Evolutionary conservation across 106 monocot species (phyloP).

Genomic region (Phalaenopsis aphrodite): DNA sequence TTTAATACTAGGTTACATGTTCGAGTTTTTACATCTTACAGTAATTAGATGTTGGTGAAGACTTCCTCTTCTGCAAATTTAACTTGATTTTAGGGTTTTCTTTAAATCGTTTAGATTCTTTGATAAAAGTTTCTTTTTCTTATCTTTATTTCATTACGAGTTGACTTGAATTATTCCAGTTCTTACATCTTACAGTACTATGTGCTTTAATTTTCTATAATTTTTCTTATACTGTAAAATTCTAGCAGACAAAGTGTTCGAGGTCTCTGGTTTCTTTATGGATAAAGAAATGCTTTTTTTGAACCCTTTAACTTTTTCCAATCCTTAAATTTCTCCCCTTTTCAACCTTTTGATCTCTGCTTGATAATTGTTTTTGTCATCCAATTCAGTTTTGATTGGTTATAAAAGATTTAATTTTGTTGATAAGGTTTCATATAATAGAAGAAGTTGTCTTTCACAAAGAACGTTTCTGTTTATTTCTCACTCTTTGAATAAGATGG

Average conservation of each 20-base stretch:
- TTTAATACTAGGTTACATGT: not conserved
- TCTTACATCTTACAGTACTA: too few relatives aligned
- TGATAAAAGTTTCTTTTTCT: not conserved
- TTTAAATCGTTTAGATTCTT: not conserved
- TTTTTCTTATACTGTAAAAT: too few relatives aligned
- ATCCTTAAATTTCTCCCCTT: not conserved
- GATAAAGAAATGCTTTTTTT: not conserved
- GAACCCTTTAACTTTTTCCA: not conserved
- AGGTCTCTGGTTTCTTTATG: not conserved
- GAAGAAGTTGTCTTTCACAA: not conserved
- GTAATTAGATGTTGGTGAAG: too few relatives aligned
- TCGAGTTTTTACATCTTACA: not conserved
- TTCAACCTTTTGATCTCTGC: not conserved
- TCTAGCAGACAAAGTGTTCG: not conserved
- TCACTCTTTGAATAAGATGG: not conserved
- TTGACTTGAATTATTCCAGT: too few relatives aligned
- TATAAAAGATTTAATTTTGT: not conserved
- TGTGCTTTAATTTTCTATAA: not conserved
- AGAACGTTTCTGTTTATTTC: not conserved
- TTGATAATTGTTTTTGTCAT: not conserved
- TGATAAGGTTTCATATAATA: not conserved
- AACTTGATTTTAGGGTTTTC: not conserved
- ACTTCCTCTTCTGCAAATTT: not conserved
- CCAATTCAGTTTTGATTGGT: not conserved
- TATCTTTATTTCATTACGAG: not conserved